Percentiles rank a stretch among this genome's conserved stretches.
Conservation (phyloP, 495 filamentous ascomycete species). For the Cercophora newfieldiana region DNA sequence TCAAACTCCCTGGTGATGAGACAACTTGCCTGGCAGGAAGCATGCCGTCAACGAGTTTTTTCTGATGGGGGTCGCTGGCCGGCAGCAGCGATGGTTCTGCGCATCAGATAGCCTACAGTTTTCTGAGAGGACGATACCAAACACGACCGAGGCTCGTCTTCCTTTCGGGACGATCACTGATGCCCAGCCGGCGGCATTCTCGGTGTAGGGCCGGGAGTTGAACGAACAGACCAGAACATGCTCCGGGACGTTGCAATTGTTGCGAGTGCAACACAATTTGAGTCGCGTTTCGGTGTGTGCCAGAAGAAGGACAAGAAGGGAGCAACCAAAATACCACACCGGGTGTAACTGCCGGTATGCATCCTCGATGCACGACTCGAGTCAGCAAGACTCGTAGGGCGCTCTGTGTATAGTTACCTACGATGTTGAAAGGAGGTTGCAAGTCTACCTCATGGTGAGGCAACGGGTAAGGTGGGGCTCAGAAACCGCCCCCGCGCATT, state of each 20-base stretch:
- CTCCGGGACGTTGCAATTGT: background rate
- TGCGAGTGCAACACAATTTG: background rate
- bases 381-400: background rate
- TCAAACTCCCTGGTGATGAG: background rate
- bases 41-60: background rate
- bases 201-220: background rate
- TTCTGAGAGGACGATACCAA: background rate
- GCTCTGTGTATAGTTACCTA: background rate
- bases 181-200: slow-evolving; percentile 1
- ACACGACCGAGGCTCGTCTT: background rate
- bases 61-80: too few relatives aligned
- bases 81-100: background rate
- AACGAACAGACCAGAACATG: background rate
- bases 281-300: background rate
- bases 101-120: background rate
- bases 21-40: background rate
- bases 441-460: background rate
- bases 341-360: background rate
- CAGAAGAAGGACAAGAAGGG: background rate
- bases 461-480: slow-evolving; percentile 5
- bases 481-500: too few relatives aligned
- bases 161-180: background rate
- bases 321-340: background rate
- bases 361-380: background rate
- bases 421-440: slow-evolving; percentile 1